These are phyloP conservation scores for Rhizopogon vulgaris DNA, from an alignment of 768 basidiomycete species.

Conservation along the genomic window DNA sequence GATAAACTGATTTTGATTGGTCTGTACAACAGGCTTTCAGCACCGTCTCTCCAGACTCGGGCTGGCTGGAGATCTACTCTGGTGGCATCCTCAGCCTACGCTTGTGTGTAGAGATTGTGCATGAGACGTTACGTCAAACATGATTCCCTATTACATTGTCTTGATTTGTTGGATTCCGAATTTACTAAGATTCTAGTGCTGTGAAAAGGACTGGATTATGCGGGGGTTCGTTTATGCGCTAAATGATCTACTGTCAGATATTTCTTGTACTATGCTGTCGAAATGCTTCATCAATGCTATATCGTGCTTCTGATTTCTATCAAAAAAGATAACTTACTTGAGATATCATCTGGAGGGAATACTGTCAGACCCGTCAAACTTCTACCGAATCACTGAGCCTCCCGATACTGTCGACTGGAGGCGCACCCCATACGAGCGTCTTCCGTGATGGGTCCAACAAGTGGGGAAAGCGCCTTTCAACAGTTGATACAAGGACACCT, in stretches of 20 bases:
- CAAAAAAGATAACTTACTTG: neutral
- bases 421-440: conserved; percentile 70
- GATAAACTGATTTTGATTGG: neutral
- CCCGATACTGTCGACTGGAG: conserved; percentile 58
- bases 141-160: neutral
- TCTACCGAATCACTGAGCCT: conserved; percentile 29
- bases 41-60: conserved; percentile 54
- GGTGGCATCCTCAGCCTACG: conserved; percentile 35
- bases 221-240: neutral
- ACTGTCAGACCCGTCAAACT: neutral
- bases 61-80: conserved; percentile 35
- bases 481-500: conserved; percentile 40
- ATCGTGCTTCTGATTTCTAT: neutral
- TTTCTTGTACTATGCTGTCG: neutral
- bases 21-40: conserved; percentile 23
- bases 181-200: neutral
- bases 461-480: conserved; percentile 41
- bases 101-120: conserved; percentile 60
- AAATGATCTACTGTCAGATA: conserved; percentile 5
- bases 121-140: conserved; percentile 18
- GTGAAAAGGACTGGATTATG: conserved; percentile 2
- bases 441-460: conserved; percentile 56
- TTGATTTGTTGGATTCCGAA: neutral
- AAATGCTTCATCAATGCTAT: neutral
- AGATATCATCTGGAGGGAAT: neutral